A percentile compares a stretch with the other conserved stretches of the same genome.
Evolutionary conservation across 805 yeast genomes (phyloP).

Genomic region (Wickerhamiella hasegawae): DNA sequence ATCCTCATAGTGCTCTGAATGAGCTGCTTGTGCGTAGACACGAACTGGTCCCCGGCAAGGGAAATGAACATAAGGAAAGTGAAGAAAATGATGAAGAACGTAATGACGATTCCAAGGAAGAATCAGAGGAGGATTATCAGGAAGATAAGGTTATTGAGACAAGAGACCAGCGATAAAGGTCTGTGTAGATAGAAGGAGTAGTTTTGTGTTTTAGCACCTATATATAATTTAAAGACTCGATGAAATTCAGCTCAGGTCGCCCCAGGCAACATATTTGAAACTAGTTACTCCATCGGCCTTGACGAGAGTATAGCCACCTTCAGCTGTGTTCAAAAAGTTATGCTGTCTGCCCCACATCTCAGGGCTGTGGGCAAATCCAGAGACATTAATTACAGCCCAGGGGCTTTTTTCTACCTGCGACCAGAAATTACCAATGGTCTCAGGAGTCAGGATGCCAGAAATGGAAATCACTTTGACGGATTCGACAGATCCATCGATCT

Average conservation of each 20-base stretch:
- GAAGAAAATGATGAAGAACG: neutral
- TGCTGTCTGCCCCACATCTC: constrained; percentile 2
- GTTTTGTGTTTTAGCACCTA: too few species aligned
- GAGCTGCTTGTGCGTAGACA: constrained; percentile 21
- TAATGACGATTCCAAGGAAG: neutral
- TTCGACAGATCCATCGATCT: neutral
- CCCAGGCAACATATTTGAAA: neutral
- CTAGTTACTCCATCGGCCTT: neutral
- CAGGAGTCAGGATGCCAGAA: constrained; percentile 2
- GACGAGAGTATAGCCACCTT: constrained; percentile 1
- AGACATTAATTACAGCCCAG: neutral
- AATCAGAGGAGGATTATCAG: neutral
- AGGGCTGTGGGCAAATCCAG: constrained; percentile 1
- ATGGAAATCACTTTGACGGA: neutral
- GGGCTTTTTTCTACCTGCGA: too few species aligned
- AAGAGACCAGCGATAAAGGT: too few species aligned
- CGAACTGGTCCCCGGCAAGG: constrained; percentile 3
- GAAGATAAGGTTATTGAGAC: neutral
- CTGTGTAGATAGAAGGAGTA: too few species aligned
- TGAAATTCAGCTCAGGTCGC: neutral
- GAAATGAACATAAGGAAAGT: neutral
- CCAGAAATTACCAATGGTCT: neutral
- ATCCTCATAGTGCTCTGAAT: constrained; percentile 32
- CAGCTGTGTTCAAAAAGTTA: neutral
- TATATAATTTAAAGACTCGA: too few species aligned